Evolutionary conservation across 1,284 basidiomycete genomes (phyloP), one percentile per base, ranked within the genome.

Genomic region (Malassezia cuniculi): DNA sequence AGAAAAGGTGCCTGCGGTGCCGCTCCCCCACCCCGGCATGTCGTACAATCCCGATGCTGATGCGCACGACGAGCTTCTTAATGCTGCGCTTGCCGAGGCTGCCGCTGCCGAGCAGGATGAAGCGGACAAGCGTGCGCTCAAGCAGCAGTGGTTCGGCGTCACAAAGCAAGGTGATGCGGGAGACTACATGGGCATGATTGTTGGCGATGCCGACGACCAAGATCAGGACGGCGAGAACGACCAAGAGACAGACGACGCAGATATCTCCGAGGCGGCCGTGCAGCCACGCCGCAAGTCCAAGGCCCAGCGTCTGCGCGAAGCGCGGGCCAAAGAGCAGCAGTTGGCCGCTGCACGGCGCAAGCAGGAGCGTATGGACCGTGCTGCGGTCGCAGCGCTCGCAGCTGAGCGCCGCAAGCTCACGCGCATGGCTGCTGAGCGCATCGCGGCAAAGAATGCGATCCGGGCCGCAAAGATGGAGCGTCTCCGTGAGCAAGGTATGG

Each of bases 41-140:
- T 89, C 85, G n/a, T 95, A 97, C 69, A 95, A 95, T 67, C 90
- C 90, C 0, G 76, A 79, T 0, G 77, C 76, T 11, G 74, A 76
- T 7, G 77, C 80, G 1, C 85, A 94, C 64, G 76, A 79, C 41
- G 77, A 77, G 31, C 76, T 94, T 2, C 69, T 97, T 12, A 71
- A 75, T 10, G 62, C 74, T 33, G 89, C 86, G 0, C 74, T 79
- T 47, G 74, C 78, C 41, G 70, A 75, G 20, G 87, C 79, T 16
- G 71, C 71, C 24, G 73, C 76, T 30, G 73, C 74, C 9, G 76
- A 77, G 43, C 73, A 74, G 52, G 69, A 77, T 24, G 74, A 75
- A 8, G 73, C 74, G 27, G 55, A 65, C 41, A 45, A n/a, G 1
- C 12, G 32, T 12, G 25, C 28, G 22, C 26, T 42, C 18, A 41